Evolutionary conservation across 2,329 filamentous ascomycete genomes (phyloP), one percentile per base, ranked within the genome.

Genomic region (Tolypocladium paradoxum): DNA sequence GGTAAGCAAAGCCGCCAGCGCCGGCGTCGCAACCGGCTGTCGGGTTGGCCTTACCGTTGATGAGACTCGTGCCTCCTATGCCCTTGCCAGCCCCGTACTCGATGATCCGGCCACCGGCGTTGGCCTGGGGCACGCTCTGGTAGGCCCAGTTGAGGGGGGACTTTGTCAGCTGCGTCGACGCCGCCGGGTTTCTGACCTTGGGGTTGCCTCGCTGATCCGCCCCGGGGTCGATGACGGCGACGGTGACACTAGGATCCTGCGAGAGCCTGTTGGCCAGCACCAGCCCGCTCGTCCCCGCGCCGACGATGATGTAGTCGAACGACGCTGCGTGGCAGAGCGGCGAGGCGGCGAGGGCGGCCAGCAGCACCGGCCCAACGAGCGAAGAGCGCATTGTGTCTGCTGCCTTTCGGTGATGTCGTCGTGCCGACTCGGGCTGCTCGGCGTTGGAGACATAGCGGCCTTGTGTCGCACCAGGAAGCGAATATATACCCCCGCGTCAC

Each of bases 41-140:
- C 14, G 16, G 24, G 6, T 9, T 7, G 12, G 5, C 24, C 53
- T 34, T 58, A 70, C 70, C 70, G 49, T 74, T 73, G 40, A 73
- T 71, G 29, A 67, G 62, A 53, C 66, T 72, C 4, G 69, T 70
- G 9, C 71, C 71, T 1, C 70, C 73, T 54, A 67, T 70, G 1
- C 64, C 72, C 56, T 65, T 70, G 43, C 65, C 73, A 18, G 62
- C 65, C 40, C 65, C 64, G 49, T 64, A 67, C 54, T 54, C 57
- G 40, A 72, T 63, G 18, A 60, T 57, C 50, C 64, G 68, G 58
- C 64, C 72, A 18, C 50, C 60, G 3, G 62, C 64, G 11, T 58
- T 56, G 0, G 51, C 47, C 57, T 73, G 70, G 6, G 64, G 60
- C 6, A 61, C 62, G 4, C 65, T 67, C 29, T 56, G 53, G 48